Base-by-base conservation (phyloP, 2,329 filamentous ascomycete species). In the Corniculantispora saksenae region DNA sequence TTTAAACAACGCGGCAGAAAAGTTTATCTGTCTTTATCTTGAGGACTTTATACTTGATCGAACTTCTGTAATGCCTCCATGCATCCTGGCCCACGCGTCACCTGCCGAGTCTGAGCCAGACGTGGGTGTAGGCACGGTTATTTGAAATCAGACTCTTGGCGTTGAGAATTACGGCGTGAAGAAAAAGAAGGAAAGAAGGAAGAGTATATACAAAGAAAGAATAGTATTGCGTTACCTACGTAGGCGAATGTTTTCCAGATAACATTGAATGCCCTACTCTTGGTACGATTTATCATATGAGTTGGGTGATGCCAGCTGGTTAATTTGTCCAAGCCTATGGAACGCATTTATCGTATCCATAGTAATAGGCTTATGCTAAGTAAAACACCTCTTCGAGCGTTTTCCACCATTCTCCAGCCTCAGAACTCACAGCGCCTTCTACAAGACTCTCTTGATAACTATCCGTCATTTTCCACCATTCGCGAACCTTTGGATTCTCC, bases 381-480 rank as follows among this genome's bases (percentile, higher is more conserved):
- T 89, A 88, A 72, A 91, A 92, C 3, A 91, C 88, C 77, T 91
- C 89, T 73, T 91, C 87, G 23, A 89, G 74, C 2, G 83, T 83
- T 72, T 84, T 88, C 89, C 89, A 92, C 89, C 89, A 91, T 69
- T 82, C 82, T 2, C 86, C 88, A 7, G 83, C 81, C 69, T 85
- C 83, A 67, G 86, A 89, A 66, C 82, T 83, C 70, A 79, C 82
- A 2, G 86, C 87, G 0, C 86, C 88, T 0, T 83, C 81, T 1
- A 89, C 84, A 35, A 90, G 73, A 53, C 81, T 84, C 76, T 87
- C 89, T 78, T 94, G 91, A 82, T 89, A 92, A 17, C 82, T 81
- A 75, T 94, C 91, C 58, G 91, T 94, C 87, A 94, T 89, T 65
- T 80, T 80, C 91, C 91, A 94, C 92, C 91, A 94, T 75, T 91